Evolutionary conservation across 805 yeast species (phyloP).

Genomic region (Starmerella davenportii): DNA sequence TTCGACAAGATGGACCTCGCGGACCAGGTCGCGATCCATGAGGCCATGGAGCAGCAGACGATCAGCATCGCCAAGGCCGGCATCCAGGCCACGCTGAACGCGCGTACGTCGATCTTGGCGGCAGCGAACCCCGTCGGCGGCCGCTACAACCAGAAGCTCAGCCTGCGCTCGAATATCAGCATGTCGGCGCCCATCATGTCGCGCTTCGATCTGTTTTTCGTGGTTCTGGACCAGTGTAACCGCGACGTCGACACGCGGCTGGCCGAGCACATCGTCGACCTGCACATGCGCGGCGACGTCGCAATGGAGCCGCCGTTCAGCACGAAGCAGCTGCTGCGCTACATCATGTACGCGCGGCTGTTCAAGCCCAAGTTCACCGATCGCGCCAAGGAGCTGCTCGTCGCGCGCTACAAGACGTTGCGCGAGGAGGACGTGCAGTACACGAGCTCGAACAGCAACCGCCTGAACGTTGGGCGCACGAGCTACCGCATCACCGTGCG

Average conservation of each 20-base stretch:
- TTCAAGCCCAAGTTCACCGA: constrained; percentile 77
- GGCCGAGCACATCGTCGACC: constrained; percentile 80
- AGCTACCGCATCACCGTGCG: constrained; percentile 92
- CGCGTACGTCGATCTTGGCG: constrained; percentile 87
- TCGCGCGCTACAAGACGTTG: constrained; percentile 63
- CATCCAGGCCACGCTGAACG: constrained; percentile 92
- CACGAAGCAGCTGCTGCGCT: constrained; percentile 73
- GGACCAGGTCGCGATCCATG: constrained; percentile 97
- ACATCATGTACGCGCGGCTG: constrained; percentile 79
- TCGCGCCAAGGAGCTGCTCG: constrained; percentile 61
- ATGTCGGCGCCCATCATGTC: constrained; percentile 99
- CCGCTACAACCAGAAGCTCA: constrained; percentile 71
- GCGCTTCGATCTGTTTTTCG: constrained; percentile 88
- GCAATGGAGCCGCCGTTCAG: constrained; percentile 81
- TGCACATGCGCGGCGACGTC: constrained; percentile 78
- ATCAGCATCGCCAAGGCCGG: constrained; percentile 98
- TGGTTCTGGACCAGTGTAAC: constrained; percentile 84
- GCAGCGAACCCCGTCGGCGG: constrained; percentile 99
- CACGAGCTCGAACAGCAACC: constrained; percentile 6
- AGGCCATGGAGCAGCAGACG: constrained; percentile 99
- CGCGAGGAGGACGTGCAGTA: constrained; percentile 87
- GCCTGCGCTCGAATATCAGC: constrained; percentile 68
- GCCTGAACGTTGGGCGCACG: constrained; percentile 34
- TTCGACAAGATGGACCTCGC: constrained; percentile 92
- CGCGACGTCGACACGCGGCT: constrained; percentile 75